Conservation (phyloP, 371 early-diverging fungal species). For the Apophysomyces ossiformis region DNA sequence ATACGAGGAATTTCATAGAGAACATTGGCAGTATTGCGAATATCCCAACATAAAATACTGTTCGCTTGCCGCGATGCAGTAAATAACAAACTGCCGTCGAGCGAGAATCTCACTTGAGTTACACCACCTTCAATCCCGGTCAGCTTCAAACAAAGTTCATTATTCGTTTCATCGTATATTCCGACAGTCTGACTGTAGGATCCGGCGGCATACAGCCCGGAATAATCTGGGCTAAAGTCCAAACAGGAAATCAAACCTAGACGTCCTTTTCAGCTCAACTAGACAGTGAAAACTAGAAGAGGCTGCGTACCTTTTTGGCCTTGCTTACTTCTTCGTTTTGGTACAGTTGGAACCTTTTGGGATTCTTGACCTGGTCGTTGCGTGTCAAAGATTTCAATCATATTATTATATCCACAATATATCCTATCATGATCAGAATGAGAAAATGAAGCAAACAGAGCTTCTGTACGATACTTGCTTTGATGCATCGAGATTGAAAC, state of each 20-base stretch:
- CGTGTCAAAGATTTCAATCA: conserved; percentile 71
- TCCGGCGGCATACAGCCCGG: conserved; percentile 72
- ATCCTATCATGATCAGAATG: conserved; percentile 46
- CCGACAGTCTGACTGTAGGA: conserved; percentile 69
- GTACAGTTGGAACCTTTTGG: conserved; percentile 54
- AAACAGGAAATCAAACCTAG: conserved; percentile 63
- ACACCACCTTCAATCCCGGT: conserved; percentile 48
- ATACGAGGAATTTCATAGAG: conserved; percentile 54
- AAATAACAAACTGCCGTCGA: conserved; percentile 63
- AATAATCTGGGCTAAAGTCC: conserved; percentile 66
- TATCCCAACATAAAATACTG: conserved; percentile 71
- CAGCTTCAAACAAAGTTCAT: conserved; percentile 57
- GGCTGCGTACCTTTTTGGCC: conserved; percentile 65
- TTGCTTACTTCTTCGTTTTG: conserved; percentile 60
- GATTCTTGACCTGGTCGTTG: conserved; percentile 54
- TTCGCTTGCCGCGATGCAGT: conserved; percentile 62
- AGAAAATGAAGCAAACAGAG: no score
- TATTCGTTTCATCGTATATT: conserved; percentile 62
- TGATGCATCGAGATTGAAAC: conserved; percentile 69
- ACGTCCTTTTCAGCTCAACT: neutral
- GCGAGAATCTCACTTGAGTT: conserved; percentile 65
- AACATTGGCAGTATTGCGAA: conserved; percentile 66
- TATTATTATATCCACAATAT: conserved; percentile 72
- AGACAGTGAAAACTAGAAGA: neutral
- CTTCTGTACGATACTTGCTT: conserved; percentile 45